Evolutionary conservation across 306 rosid genomes (phyloP), one percentile per base, ranked within the genome.

Genomic region (Quercus wislizeni): DNA sequence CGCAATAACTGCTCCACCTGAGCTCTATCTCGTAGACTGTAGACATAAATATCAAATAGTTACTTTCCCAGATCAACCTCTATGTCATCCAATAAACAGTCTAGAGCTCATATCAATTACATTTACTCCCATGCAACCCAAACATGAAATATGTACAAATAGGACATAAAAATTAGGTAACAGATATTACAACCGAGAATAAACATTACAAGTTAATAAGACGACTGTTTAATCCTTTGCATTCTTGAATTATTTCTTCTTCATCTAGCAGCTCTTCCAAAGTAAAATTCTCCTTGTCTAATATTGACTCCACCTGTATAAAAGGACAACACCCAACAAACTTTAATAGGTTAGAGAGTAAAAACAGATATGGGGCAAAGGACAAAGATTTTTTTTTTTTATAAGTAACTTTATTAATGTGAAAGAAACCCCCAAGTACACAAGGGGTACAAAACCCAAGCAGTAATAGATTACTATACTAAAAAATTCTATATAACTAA

Each of bases 161-260:
- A 55, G 52, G 73, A 41, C 15, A 13, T 43, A 67, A 68, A 31
- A 30, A 31, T 18, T 25, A 30, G 46, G 23, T 30, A 65, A 65
- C 33, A 31, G 65, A 55, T 55, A 58, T 59, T 71, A 30, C 12
- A 78, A 69, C 61, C 73, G 78, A 31, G 64, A 74, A 76, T 23
- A 71, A 78, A 77, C 81, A 63, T 73, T 91, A 96, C 99, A 90
- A 93, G 83, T 96, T 93, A 84, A 96, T 91, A 78, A 96, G 97
- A 41, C 99, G 98, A 74, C 96, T 96, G 89, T 96, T 96, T 70
- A 93, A 87, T 74, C 97, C 92, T 89, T 96, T 96, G 99, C 98
- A 96, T 86, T 96, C 99, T 87, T 96, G 99, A 80, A 96, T 96
- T 82, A 96, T 88, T 86, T 96, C 99, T 83, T 96, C 99, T 84